These are phyloP conservation scores for Exobasidium cylindrosporum DNA, from an alignment of 1,284 basidiomycete species.

Conservation along the genomic window DNA sequence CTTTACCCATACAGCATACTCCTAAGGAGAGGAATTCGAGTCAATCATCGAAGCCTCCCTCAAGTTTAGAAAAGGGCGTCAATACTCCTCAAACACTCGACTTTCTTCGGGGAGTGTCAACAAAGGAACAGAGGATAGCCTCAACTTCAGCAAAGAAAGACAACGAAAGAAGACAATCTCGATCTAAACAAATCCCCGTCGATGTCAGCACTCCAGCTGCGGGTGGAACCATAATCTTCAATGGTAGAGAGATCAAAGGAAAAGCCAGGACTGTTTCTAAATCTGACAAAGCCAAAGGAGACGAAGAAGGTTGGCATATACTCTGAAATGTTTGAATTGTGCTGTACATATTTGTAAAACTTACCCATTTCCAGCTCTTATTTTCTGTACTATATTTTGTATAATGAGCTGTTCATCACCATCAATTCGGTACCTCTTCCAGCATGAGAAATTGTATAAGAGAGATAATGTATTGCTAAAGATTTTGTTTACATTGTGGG, in stretches of 20 bases:
- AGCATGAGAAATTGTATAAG: too few relatives aligned
- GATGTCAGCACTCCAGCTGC: background rate
- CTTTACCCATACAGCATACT: background rate
- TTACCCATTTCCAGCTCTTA: background rate
- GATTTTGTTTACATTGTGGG: too few relatives aligned
- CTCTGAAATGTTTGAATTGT: background rate
- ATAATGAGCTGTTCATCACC: too few relatives aligned
- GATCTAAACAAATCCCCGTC: background rate
- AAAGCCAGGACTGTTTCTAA: background rate
- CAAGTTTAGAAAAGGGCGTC: background rate
- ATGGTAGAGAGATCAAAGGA: background rate
- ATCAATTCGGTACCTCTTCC: too few relatives aligned
- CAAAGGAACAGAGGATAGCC: background rate
- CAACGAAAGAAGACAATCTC: background rate
- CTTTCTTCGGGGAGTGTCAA: background rate
- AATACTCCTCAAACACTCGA: conserved; percentile 1
- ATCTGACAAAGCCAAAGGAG: background rate
- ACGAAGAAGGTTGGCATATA: conserved; percentile 6
- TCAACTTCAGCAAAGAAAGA: background rate
- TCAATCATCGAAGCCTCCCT: background rate
- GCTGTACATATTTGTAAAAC: too few relatives aligned
- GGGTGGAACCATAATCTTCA: background rate
- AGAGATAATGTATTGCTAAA: too few relatives aligned
- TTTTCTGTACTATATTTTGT: background rate
- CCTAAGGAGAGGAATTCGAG: background rate